phyloP scores from a whole-genome alignment of 495 filamentous ascomycete genomes.

The Podospora comata region DNA sequence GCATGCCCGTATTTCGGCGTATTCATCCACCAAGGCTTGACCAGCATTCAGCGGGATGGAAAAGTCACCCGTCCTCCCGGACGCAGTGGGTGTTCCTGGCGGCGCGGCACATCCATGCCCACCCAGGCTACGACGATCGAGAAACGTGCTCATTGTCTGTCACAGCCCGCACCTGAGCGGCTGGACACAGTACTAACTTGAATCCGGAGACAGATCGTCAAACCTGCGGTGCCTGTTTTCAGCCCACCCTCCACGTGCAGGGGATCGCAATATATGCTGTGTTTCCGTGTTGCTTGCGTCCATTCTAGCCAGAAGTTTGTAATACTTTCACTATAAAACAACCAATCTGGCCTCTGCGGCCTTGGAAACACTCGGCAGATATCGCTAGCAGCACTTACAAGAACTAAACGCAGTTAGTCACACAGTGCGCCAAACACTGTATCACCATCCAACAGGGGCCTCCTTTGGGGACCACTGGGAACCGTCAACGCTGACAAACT shows the following conservation, averaged over 20 bases:
- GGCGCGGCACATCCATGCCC: conserved; percentile 1
- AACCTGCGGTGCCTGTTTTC: background rate
- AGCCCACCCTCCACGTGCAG: conserved; percentile 11
- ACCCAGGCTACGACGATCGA: background rate
- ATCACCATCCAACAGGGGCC: conserved; percentile 7
- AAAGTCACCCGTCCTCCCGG: conserved; percentile 3
- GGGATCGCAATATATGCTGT: conserved; percentile 6
- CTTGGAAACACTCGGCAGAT: conserved; percentile 7
- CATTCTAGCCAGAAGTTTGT: background rate
- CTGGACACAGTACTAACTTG: background rate
- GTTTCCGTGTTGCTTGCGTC: background rate
- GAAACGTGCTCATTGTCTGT: conserved; percentile 5
- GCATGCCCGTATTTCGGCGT: background rate
- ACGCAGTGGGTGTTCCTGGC: background rate
- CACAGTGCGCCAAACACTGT: conserved; percentile 6
- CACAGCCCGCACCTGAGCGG: conserved; percentile 1
- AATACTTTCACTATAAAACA: conserved; percentile 2
- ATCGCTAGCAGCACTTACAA: background rate
- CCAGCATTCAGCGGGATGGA: background rate
- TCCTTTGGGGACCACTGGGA: background rate
- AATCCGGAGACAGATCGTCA: conserved; percentile 1
- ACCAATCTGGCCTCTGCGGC: background rate
- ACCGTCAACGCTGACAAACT: conserved; percentile 20
- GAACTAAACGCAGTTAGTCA: conserved; percentile 5
- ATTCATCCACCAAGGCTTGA: background rate